Evolutionary conservation across 225 moss, liverwort and hornwort genomes (phyloP), one percentile per base, ranked within the genome.

Genomic region (Pleurozium schreberi): DNA sequence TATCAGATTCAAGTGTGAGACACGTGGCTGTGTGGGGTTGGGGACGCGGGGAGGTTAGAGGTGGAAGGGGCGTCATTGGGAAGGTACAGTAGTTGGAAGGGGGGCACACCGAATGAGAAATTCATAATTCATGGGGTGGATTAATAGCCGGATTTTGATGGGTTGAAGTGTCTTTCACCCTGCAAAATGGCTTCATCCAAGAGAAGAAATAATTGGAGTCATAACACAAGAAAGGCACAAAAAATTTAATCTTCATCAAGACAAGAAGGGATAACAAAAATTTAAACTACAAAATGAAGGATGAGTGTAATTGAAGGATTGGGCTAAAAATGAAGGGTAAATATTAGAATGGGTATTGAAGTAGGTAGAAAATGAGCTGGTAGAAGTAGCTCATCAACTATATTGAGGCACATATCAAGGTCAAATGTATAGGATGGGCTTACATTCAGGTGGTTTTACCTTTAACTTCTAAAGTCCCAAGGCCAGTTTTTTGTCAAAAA

Each of bases 401-500:
- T 28, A 73, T 28, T 71, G 43, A 28, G 3, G 6, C 0, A 1
- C 1, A 45, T 73, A 2, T 28, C 2, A 28, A 10, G 6, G 73
- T 16, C 1, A 73, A 0, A 28, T 43, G 17, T 28, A 45, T 45
- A 73, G 10, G 3, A 45, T 0, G 0, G 1, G 1, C 1, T n/a
- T n/a, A n/a, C n/a, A n/a, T n/a, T n/a, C n/a, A n/a, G n/a, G n/a
- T n/a, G n/a, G n/a, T n/a, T n/a, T n/a, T n/a, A n/a, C n/a, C n/a
- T n/a, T n/a, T n/a, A n/a, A n/a, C n/a, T n/a, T n/a, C n/a, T n/a
- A n/a, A n/a, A n/a, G n/a, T n/a, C n/a, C n/a, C n/a, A n/a, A n/a
- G n/a, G n/a, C n/a, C n/a, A n/a, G n/a, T n/a, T n/a, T n/a, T n/a
- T n/a, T n/a, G n/a, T n/a, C n/a, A n/a, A n/a, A n/a, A n/a, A n/a